Evolutionary conservation across 306 rosid genomes (phyloP).

Genomic region (Abrus precatorius): DNA sequence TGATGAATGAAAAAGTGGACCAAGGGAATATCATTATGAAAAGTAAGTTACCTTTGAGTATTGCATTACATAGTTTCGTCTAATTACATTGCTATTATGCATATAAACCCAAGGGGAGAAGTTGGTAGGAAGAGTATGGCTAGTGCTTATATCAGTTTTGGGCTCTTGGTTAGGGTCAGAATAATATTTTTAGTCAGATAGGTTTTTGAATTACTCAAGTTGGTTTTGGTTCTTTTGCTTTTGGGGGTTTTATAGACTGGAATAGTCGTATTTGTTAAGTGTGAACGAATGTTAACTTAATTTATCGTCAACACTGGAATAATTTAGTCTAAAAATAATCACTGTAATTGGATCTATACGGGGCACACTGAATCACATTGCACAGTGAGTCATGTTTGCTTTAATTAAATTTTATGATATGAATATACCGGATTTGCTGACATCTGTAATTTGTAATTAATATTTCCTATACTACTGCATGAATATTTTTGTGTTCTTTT

Average conservation of each 20-base stretch:
- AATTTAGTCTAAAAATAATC: neutral
- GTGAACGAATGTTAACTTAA: neutral
- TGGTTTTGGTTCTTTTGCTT: neutral
- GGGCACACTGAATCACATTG: neutral
- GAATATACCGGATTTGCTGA: neutral
- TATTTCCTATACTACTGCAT: neutral
- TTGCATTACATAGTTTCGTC: neutral
- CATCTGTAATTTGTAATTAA: neutral
- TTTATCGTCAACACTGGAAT: neutral
- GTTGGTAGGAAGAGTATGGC: neutral
- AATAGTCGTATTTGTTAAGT: neutral
- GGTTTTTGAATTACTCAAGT: neutral
- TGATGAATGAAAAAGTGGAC: neutral
- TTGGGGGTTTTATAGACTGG: neutral
- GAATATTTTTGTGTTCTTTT: neutral
- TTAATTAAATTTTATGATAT: neutral
- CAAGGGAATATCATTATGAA: neutral
- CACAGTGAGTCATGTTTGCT: neutral
- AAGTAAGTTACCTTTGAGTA: conserved; percentile 7
- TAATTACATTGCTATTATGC: neutral
- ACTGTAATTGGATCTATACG: neutral
- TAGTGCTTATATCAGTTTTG: neutral
- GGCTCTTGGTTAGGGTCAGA: neutral
- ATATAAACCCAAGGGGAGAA: neutral
- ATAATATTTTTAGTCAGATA: neutral